phyloP scores from a whole-genome alignment of 345 rosid genomes.

The Rhodamnia rubescens region DNA sequence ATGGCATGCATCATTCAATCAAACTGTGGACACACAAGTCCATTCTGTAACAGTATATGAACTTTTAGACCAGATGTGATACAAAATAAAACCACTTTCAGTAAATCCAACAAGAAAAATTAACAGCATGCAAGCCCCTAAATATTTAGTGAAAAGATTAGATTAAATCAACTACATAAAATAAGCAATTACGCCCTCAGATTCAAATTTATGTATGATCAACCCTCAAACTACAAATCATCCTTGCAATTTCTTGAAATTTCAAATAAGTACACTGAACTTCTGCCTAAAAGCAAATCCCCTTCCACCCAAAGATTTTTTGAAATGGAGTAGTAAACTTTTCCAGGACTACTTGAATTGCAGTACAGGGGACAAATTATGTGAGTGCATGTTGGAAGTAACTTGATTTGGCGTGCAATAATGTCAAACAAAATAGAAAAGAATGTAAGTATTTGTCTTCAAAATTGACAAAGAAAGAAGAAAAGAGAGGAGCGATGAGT shows the following conservation, averaged over 20 bases:
- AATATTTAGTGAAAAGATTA: not conserved
- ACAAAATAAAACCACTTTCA: not conserved
- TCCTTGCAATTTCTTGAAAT: not conserved
- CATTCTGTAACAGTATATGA: not conserved
- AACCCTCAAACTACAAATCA: not conserved
- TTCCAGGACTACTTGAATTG: not conserved
- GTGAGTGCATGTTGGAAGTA: not conserved
- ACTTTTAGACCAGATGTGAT: not conserved
- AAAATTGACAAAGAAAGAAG: not conserved
- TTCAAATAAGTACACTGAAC: not conserved
- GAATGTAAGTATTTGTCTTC: not conserved
- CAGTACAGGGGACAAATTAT: not conserved
- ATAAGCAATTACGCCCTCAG: not conserved
- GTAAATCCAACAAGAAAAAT: not conserved
- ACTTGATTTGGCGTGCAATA: not conserved
- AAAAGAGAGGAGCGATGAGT: not conserved
- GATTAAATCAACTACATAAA: not conserved
- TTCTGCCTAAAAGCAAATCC: not conserved
- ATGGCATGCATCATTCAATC: not conserved
- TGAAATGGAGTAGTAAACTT: not conserved
- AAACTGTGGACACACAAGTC: not conserved
- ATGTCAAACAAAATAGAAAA: not conserved
- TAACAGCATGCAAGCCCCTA: not conserved
- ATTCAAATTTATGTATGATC: not conserved
- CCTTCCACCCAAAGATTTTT: not conserved